These are phyloP conservation scores for Dothideomycetidae sp. DNA, from an alignment of 2,329 filamentous ascomycete species.

Conservation along the genomic window DNA sequence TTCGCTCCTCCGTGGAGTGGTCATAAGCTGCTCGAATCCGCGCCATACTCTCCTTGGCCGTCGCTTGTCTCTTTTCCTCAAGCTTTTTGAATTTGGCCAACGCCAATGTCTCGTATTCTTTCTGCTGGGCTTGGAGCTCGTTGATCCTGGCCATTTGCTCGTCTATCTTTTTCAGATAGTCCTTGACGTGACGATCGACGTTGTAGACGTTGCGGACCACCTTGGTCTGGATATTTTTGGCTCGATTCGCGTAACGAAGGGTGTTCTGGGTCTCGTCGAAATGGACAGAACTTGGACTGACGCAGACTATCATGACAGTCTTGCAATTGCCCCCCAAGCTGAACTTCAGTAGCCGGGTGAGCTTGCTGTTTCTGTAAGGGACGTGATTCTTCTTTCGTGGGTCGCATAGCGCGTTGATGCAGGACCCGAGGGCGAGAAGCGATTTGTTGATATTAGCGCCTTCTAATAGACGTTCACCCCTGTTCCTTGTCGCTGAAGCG, in stretches of 20 bases:
- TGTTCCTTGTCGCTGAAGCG: slow-evolving; percentile 91
- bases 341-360: slow-evolving; percentile 90
- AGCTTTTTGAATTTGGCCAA: slow-evolving; percentile 87
- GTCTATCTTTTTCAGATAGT: slow-evolving; percentile 97
- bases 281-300: slow-evolving; percentile 89
- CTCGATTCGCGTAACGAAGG: slow-evolving; percentile 87
- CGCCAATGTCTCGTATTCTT: slow-evolving; percentile 67
- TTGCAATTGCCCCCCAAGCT: slow-evolving; percentile 95
- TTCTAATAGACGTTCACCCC: slow-evolving; percentile 78
- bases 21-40: slow-evolving; percentile 75
- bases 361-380: slow-evolving; percentile 93
- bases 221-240: slow-evolving; percentile 99
- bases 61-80: slow-evolving; percentile 63
- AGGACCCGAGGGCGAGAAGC: slow-evolving; percentile 81
- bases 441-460: slow-evolving; percentile 99
- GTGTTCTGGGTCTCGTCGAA: slow-evolving; percentile 99
- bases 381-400: slow-evolving; percentile 83
- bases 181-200: slow-evolving; percentile 96
- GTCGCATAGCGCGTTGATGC: slow-evolving; percentile 96
- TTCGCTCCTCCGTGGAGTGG: slow-evolving; percentile 59
- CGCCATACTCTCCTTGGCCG: slow-evolving; percentile 62
- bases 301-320: slow-evolving; percentile 98
- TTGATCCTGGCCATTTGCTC: slow-evolving; percentile 97
- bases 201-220: slow-evolving; percentile 99
- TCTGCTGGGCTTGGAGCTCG: slow-evolving; percentile 84